Evolutionary conservation across 805 yeast genomes (phyloP), one percentile per base, ranked within the genome.

Genomic region (Candida vartiovaarae): DNA sequence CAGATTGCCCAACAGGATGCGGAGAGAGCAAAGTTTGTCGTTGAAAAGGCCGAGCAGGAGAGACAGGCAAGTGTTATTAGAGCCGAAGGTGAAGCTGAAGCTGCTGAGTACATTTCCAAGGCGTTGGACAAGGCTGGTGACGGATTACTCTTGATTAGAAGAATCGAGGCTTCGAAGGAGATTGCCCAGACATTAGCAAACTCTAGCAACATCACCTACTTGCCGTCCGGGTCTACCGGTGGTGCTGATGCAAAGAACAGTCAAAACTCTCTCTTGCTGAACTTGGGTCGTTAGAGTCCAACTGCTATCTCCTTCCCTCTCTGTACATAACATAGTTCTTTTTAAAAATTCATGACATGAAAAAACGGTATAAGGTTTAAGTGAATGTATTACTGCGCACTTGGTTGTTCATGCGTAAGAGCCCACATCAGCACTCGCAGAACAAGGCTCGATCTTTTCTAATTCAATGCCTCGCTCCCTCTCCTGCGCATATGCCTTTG

Each of bases 1-100:
- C 98, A 93, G 68, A 95, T 93, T 67, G 99, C 99, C 30, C 99
- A 93, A 70, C 99, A 93, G 68, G 99, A 93, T 62, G 98, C 99
- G 25, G 98, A 93, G 71, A 78, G 99, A 54, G 96, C 98, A 46
- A 84, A 84, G 60, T 93, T 79, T 61, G 72, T 87, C 42, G 97
- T 93, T 44, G 97, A 90, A 61, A 84, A 84, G 62, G 98, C 98
- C 7, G 97, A 93, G 66, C 99, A 93, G 70, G 98, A 91, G 66
- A 80, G 95, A 62, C 90, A 84, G 65, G 99, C 98, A 2, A 72
- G 86, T 39, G 88, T 93, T 57, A 90, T 93, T 54, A 80, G 98
- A 59, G 99, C 99, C 28, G 99, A 93, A 68, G 99, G 98, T 68
- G 99, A 93, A 70, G 99, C 99, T 40, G 98, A 93, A 66, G 88